phyloP scores from a whole-genome alignment of 2,329 filamentous ascomycete species.

The Pseudocercospora vitis region DNA sequence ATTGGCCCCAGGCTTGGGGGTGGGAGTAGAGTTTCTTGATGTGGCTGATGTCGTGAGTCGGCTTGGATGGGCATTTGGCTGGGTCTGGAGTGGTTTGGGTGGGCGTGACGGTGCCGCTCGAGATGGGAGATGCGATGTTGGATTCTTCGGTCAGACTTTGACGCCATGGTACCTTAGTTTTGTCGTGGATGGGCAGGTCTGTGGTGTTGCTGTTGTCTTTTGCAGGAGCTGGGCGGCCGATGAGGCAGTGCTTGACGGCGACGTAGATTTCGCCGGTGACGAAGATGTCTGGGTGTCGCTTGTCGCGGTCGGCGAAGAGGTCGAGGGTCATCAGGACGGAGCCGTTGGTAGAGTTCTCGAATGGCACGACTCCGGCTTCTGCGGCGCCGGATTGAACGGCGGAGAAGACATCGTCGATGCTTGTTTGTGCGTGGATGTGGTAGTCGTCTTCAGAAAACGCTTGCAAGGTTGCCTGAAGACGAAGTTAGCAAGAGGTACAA shows the following conservation, averaged over 20 bases:
- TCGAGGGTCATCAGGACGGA: conserved; percentile 88
- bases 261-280: conserved; percentile 85
- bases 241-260: conserved; percentile 81
- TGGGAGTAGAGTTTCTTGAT: conserved; percentile 84
- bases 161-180: conserved; percentile 15
- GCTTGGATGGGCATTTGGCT: conserved; percentile 47
- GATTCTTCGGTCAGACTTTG: conserved; percentile 9
- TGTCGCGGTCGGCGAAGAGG: conserved; percentile 73
- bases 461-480: conserved; percentile 26
- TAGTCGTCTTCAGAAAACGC: conserved; percentile 25
- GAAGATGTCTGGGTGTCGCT: conserved; percentile 64
- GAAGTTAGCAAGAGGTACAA: neutral
- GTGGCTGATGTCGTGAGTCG: conserved; percentile 53
- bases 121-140: conserved; percentile 2
- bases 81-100: conserved; percentile 45
- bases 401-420: conserved; percentile 71
- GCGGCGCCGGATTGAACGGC: conserved; percentile 67
- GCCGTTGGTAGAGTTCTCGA: conserved; percentile 95
- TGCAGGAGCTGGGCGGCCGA: conserved; percentile 51
- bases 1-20: conserved; percentile 94
- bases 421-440: conserved; percentile 43
- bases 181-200: neutral
- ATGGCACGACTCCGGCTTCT: conserved; percentile 79
- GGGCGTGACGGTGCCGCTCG: conserved; percentile 44
- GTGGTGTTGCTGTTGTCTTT: neutral